Percentiles rank a stretch among this genome's conserved stretches.
Conservation (phyloP, 2,329 filamentous ascomycete species). For the Pseudopithomyces chartarum region DNA sequence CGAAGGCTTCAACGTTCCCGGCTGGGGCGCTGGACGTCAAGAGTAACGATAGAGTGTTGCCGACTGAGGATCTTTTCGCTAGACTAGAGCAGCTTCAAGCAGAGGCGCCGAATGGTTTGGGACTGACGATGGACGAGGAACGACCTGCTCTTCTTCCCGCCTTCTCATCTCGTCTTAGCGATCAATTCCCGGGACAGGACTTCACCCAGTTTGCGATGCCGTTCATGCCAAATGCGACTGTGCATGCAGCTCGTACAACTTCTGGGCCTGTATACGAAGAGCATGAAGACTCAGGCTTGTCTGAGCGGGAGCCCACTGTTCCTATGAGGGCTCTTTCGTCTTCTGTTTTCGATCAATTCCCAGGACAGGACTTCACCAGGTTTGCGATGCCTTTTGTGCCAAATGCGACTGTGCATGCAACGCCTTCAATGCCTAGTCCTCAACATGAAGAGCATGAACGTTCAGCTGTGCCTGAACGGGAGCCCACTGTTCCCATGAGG, state of each 20-base stretch:
- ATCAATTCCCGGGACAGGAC: constrained; percentile 65
- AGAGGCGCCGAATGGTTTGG: constrained; percentile 14
- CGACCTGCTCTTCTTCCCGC: constrained; percentile 21
- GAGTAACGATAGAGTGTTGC: constrained; percentile 14
- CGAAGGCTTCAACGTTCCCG: constrained; percentile 63
- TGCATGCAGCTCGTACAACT: constrained; percentile 41
- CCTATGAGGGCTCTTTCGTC: constrained; percentile 47
- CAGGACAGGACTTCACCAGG: constrained; percentile 57
- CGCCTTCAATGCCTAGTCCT: too few species aligned
- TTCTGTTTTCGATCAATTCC: constrained; percentile 62
- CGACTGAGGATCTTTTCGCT: constrained; percentile 28
- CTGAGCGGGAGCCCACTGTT: constrained; percentile 18
- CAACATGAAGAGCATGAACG: not conserved
- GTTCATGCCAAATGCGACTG: constrained; percentile 49
- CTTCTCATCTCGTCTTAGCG: constrained; percentile 55
- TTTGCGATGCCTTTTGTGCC: constrained; percentile 54
- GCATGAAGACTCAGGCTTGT: too few species aligned
- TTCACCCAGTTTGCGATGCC: constrained; percentile 52
- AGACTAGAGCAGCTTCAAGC: constrained; percentile 24
- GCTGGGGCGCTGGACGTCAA: constrained; percentile 19
- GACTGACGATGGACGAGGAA: constrained; percentile 16
- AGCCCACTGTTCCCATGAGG: not conserved
- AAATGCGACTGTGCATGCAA: constrained; percentile 33
- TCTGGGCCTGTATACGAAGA: constrained; percentile 13
- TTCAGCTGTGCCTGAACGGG: not conserved